Evolutionary conservation across 73 alveolate genomes (phyloP).

Genomic region (Tetrahymena borealis): DNA sequence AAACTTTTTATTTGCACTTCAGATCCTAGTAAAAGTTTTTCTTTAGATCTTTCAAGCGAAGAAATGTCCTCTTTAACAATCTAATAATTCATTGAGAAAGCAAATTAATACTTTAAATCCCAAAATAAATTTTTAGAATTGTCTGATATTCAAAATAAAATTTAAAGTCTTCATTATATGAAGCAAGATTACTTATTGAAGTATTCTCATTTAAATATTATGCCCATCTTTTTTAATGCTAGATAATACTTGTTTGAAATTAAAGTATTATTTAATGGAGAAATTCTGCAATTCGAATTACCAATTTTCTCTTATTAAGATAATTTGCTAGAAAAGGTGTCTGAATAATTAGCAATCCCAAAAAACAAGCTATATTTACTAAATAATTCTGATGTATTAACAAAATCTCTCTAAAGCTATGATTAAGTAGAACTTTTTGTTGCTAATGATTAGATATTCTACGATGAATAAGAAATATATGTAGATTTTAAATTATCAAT

Average conservation of each 20-base stretch:
- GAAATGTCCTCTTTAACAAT: too few relatives aligned
- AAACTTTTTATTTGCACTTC: too few relatives aligned
- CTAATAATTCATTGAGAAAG: too few relatives aligned
- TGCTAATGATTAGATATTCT: neutral
- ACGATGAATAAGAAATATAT: neutral
- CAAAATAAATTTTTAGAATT: too few relatives aligned
- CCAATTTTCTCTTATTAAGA: neutral
- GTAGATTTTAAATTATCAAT: neutral
- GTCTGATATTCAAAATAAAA: too few relatives aligned
- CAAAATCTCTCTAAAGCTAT: neutral
- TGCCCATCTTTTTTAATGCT: neutral
- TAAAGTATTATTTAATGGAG: neutral
- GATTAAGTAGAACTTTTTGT: neutral
- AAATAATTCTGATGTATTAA: neutral
- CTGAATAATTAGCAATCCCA: neutral
- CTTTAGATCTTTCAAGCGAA: too few relatives aligned
- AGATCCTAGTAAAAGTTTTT: too few relatives aligned
- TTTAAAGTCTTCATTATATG: too few relatives aligned
- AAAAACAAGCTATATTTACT: neutral
- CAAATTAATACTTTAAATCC: too few relatives aligned
- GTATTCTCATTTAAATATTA: neutral
- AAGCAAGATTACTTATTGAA: neutral
- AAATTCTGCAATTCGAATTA: neutral
- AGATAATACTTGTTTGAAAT: neutral
- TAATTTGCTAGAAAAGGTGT: neutral